Evolutionary conservation across 78 protist genomes (phyloP).

Genomic region (Salpingoeca rosetta): DNA sequence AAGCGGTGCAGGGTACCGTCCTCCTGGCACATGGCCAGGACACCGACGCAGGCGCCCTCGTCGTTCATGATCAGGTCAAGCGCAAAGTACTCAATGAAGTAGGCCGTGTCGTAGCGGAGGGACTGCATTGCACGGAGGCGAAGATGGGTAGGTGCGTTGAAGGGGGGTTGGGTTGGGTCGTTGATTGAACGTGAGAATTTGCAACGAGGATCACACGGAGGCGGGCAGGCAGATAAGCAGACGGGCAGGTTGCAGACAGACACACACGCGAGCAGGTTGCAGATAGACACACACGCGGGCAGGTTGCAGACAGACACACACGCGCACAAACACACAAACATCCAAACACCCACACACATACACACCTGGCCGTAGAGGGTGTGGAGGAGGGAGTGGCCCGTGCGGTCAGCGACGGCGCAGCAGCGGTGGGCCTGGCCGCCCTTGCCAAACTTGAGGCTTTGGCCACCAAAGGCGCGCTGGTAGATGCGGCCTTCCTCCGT

Average conservation of each 20-base stretch:
- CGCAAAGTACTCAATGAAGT: slow-evolving; percentile 94
- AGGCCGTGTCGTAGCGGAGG: slow-evolving; percentile 54
- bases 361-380: slow-evolving; percentile 92
- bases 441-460: slow-evolving; percentile 57
- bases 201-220: too few relatives aligned
- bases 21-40: slow-evolving; percentile 69
- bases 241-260: too few relatives aligned
- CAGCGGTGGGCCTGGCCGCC: slow-evolving; percentile 93
- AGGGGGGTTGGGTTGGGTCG: neutral
- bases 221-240: too few relatives aligned
- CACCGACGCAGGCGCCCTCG: slow-evolving; percentile 76
- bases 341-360: too few relatives aligned
- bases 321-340: too few relatives aligned
- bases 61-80: slow-evolving; percentile 91
- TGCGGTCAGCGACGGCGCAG: slow-evolving; percentile 97
- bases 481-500: slow-evolving; percentile 87
- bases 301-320: too few relatives aligned
- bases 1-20: slow-evolving; percentile 89
- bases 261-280: neutral
- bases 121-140: too few relatives aligned
- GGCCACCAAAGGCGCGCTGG: slow-evolving; percentile 85
- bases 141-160: neutral
- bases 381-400: slow-evolving; percentile 98
- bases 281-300: neutral
- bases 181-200: too few relatives aligned